Evolutionary conservation across 306 rosid genomes (phyloP), one percentile per base, ranked within the genome.

Genomic region (Inga leiocalycina): DNA sequence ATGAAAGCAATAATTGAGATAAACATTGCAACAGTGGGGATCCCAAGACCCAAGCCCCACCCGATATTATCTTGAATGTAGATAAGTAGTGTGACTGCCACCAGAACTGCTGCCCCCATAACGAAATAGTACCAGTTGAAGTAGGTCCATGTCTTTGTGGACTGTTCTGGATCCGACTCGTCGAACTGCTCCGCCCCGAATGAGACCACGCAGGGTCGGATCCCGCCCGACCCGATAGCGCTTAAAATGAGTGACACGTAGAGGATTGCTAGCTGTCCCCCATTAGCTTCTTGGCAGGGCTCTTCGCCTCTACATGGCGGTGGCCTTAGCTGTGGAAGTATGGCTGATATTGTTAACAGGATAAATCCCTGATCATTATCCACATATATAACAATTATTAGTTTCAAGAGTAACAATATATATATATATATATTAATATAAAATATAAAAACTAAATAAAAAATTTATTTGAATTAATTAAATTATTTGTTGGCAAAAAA

Each of bases 111-210:
- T 16, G 74, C 87, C n/a, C 99, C 98, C 98, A 94, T 94, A 2
- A 89, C 92, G 74, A 97, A 97, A 48, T 92, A 97, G 83, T 97
- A 94, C 97, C 98, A 97, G 30, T 97, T 97, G 94, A 97, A 97
- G 77, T 92, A 97, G 8, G 79, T 84, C 94, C 97, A 97, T 56
- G 94, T 97, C 84, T 80, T 97, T 15, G 91, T 91, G 75, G 82
- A 68, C 9, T 87, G 92, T 13, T 91, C 88, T 0, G 94, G 90
- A 80, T 96, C 99, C 20, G 86, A 57, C 19, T 91, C 98, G 54
- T 96, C 97, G 3, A 96, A 90, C 71, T 96, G 99, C 66, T 96
- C 99, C 0, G 99, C 99, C 35, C 99, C 99, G 76, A 97, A 97
- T 6, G 99, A 90, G 16, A 97, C 97, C 2, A 97, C 94, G 9